phyloP scores from a whole-genome alignment of 176 grass and related monocot species.

The Oryza glaberrima region DNA sequence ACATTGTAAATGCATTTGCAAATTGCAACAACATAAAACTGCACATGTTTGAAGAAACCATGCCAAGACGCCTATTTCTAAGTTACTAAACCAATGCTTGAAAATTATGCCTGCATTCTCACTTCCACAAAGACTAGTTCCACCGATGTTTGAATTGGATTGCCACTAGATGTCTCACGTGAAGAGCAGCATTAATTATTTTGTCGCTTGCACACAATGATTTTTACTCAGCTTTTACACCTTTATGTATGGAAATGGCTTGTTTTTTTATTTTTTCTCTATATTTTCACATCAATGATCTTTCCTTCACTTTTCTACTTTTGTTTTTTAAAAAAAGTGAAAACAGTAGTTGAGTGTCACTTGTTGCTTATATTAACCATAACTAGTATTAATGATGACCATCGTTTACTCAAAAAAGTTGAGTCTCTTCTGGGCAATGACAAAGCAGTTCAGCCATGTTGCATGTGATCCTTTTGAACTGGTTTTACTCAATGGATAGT shows the following conservation, averaged over 20 bases:
- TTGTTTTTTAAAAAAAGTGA: not conserved
- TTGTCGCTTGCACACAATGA: not conserved
- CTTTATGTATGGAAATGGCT: not conserved
- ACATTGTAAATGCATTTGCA: not conserved
- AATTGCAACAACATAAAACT: not conserved
- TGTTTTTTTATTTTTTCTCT: not conserved
- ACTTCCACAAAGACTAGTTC: not conserved
- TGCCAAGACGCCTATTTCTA: not conserved
- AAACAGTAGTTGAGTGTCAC: not conserved
- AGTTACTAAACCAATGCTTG: not conserved
- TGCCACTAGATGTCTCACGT: not conserved
- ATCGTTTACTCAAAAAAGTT: not conserved
- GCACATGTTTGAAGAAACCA: not conserved
- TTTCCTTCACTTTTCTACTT: not conserved
- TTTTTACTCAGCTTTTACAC: not conserved
- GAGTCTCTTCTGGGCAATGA: not conserved
- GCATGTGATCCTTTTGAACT: not conserved
- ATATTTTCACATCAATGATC: not conserved
- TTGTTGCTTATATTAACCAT: not conserved
- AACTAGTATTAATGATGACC: not conserved
- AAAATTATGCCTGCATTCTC: not conserved
- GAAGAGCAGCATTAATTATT: not conserved
- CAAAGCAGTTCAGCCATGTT: not conserved
- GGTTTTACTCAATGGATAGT: constrained; percentile 6
- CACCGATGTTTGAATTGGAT: not conserved